Evolutionary conservation across 805 yeast species (phyloP).

Genomic region (Kurtzmaniella fragi): DNA sequence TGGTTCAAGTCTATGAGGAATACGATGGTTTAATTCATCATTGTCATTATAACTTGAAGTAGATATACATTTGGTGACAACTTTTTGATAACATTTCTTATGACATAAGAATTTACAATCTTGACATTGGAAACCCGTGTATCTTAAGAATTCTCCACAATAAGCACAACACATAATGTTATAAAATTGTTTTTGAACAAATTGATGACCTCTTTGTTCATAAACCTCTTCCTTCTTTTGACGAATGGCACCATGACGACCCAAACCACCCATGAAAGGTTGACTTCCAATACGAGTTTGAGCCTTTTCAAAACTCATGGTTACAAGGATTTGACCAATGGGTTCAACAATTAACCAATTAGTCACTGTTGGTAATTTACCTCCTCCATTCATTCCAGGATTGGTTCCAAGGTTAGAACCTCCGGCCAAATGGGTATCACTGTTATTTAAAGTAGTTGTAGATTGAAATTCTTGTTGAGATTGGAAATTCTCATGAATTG

Average conservation of each 20-base stretch:
- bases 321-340: slow-evolving; percentile 79
- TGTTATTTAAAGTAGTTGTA: not conserved
- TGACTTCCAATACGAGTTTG: slow-evolving; percentile 25
- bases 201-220: slow-evolving; percentile 96
- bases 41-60: slow-evolving; percentile 68
- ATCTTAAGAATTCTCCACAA: slow-evolving; percentile 91
- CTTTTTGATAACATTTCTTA: slow-evolving; percentile 73
- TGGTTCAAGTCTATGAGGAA: slow-evolving; percentile 96
- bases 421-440: not conserved
- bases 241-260: slow-evolving; percentile 97
- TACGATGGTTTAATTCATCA: slow-evolving; percentile 87
- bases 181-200: slow-evolving; percentile 91
- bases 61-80: slow-evolving; percentile 79
- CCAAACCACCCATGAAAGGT: slow-evolving; percentile 41
- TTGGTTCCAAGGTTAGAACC: not conserved
- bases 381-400: slow-evolving; percentile 3
- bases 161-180: slow-evolving; percentile 96
- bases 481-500: not conserved
- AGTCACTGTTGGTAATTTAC: slow-evolving; percentile 44
- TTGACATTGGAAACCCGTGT: slow-evolving; percentile 82
- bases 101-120: slow-evolving; percentile 80
- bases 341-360: slow-evolving; percentile 94
- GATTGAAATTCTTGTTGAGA: slow-evolving; percentile 5
- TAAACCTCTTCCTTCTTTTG: slow-evolving; percentile 86
- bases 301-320: slow-evolving; percentile 72